These are phyloP conservation scores for Leucocoprinus sp. DNA, from an alignment of 768 basidiomycete genomes.

Conservation along the genomic window DNA sequence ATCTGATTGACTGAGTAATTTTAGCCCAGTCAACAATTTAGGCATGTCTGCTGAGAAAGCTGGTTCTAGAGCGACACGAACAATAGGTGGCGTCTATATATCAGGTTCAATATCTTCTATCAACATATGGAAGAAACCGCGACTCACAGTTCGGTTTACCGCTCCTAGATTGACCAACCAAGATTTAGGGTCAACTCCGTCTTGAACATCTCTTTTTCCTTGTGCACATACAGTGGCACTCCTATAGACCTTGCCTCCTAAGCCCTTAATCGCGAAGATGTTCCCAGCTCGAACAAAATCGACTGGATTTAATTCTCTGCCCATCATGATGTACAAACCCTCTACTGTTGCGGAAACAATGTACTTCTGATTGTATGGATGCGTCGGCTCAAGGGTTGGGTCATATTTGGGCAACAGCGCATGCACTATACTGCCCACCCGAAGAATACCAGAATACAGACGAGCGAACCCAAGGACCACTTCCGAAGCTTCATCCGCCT, in stretches of 20 bases:
- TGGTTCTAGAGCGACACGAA: slow-evolving; percentile 92
- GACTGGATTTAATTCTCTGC: slow-evolving; percentile 82
- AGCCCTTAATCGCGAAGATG: slow-evolving; percentile 85
- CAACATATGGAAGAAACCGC: not conserved
- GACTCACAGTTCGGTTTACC: slow-evolving; percentile 54
- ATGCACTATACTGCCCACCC: slow-evolving; percentile 52
- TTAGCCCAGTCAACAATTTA: slow-evolving; percentile 79
- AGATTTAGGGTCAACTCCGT: slow-evolving; percentile 28
- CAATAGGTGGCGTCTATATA: slow-evolving; percentile 74
- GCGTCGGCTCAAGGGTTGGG: slow-evolving; percentile 45
- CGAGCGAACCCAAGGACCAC: slow-evolving; percentile 87
- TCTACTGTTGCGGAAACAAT: slow-evolving; percentile 55
- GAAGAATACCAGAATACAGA: slow-evolving; percentile 83
- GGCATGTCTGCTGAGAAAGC: slow-evolving; percentile 77
- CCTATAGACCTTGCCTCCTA: slow-evolving; percentile 86
- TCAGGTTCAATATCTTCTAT: not conserved
- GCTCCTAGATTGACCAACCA: slow-evolving; percentile 78
- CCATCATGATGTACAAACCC: slow-evolving; percentile 96
- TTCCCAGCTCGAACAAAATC: slow-evolving; percentile 83
- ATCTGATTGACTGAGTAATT: slow-evolving; percentile 87
- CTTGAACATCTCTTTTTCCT: slow-evolving; percentile 30
- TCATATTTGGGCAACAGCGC: slow-evolving; percentile 88
- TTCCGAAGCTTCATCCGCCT: slow-evolving; percentile 35
- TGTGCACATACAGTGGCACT: slow-evolving; percentile 86
- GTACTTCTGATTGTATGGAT: slow-evolving; percentile 62